phyloP scores from a whole-genome alignment of 768 basidiomycete species.

The Termitomyces sp. region DNA sequence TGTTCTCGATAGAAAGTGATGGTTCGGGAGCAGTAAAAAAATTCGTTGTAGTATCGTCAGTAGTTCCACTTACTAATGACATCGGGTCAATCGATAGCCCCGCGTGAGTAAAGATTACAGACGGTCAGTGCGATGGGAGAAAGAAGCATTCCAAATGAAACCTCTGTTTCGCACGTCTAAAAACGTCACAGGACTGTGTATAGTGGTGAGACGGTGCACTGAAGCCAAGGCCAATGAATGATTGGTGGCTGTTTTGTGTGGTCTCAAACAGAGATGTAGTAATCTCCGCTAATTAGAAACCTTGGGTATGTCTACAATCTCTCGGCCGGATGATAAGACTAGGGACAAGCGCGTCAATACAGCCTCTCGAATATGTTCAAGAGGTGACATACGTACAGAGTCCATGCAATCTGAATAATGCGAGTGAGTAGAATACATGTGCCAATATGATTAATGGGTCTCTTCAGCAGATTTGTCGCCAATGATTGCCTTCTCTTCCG shows the following conservation, averaged over 20 bases:
- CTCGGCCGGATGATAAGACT: background rate
- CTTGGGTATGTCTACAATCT: background rate
- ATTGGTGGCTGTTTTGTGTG: background rate
- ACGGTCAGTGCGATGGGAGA: background rate
- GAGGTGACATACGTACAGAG: background rate
- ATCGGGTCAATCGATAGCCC: background rate
- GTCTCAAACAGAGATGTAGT: background rate
- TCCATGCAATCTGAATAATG: background rate
- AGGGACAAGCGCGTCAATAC: background rate
- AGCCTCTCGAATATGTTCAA: too few relatives aligned
- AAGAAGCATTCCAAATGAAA: slow-evolving; percentile 9
- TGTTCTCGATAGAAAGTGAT: slow-evolving; percentile 3
- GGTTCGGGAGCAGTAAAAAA: background rate
- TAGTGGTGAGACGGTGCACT: background rate
- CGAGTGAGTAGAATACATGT: background rate
- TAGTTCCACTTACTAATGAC: background rate
- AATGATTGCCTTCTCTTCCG: slow-evolving; percentile 45
- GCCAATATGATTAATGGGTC: background rate
- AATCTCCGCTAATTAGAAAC: background rate
- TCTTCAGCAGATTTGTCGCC: background rate
- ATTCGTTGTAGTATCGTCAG: background rate
- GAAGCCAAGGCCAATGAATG: background rate
- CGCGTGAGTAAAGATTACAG: background rate
- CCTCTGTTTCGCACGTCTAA: slow-evolving; percentile 14
- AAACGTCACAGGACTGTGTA: slow-evolving; percentile 3